Evolutionary conservation across 306 rosid species (phyloP), one percentile per base, ranked within the genome.

Genomic region (Cicer bijugum): DNA sequence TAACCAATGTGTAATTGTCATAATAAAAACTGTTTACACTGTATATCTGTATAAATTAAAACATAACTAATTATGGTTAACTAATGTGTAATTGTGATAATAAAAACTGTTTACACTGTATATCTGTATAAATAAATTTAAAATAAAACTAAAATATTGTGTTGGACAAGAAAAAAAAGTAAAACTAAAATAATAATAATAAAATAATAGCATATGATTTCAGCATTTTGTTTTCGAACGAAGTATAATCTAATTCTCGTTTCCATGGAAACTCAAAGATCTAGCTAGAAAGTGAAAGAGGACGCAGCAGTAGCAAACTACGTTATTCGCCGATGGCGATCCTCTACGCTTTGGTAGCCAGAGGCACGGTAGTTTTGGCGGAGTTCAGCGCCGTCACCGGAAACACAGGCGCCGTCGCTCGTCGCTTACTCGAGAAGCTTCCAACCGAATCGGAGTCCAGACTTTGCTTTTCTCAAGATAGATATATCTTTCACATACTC

Each of bases 361-460:
- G 99, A 33, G 99, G 91, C 35, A 90, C 97, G 60, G 96, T 95
- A 67, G 92, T 95, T 12, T 73, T 95, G 66, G 87, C 97, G 40
- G 99, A 95, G 88, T 95, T 95, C 88, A 88, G 97, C 80, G 99
- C 97, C 72, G 97, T 91, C 15, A 81, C 93, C 12, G 99, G 99
- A 3, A 95, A 95, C 64, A 85, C 96, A 1, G 99, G 97, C 65
- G 96, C 97, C 7, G 96, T 94, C 75, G 89, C 92, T 38, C 95
- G 99, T 42, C 94, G 99, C 77, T 82, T 95, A 67, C 80, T 92
- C 11, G 99, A 95, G 88, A 95, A 91, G 88, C 88, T 95, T 42
- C 98, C 98, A n/a, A 67, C 80, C 10, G 96, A 89, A 73, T 88
- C 86, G 8, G 99, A 95, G 1, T 85, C 99, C 57, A 87, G 97